Evolutionary conservation across 2,329 filamentous ascomycete genomes (phyloP), one percentile per base, ranked within the genome.

Genomic region (Fusarium neocosmosporiellum): DNA sequence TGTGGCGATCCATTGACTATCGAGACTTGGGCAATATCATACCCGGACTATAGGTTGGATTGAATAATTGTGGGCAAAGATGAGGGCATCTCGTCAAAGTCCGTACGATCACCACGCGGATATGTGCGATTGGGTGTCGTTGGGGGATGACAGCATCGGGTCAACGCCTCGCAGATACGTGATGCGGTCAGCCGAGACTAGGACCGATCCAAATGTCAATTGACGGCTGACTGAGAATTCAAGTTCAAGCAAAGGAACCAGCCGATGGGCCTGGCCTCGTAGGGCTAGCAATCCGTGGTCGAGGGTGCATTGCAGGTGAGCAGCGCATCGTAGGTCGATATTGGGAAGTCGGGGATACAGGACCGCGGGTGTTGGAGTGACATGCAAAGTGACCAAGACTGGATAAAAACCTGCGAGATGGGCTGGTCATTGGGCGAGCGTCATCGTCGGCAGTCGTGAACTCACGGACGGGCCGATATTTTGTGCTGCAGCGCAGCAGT

Each of bases 381-480:
- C 46, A 53, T 53, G 11, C 29, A 53, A 53, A n/a, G 18, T 20
- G n/a, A n/a, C 29, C 48, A 29, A 53, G 27, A 53, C 48, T 53
- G 27, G 29, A 53, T 53, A 53, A 53, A 53, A 20, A 7, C 48
- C 48, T 31, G 48, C 13, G 33, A 36, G 20, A 34, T 22, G 34
- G 22, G 53, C 5, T 36, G 16, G 14, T 36, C 53, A 36, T 55
- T 55, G 31, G 53, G 20, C 2, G 46, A 33, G 50, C n/a, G 43
- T 54, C n/a, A 36, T 29, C 37, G 16, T 50, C 39, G 27, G 24
- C 33, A 39, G 36, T 57, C 33, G 8, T 41, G 20, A 58, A 33
- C 37, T 48, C 58, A 33, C 46, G 31, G 48, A 59, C 18, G 62
- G 54, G 31, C 54, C 62, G 54, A 64, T 59, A 27, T 20, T 54